Percentiles rank a stretch among this genome's conserved stretches.
Evolutionary conservation across 768 basidiomycete species (phyloP).

Genomic region (Asterophora parasitica): DNA sequence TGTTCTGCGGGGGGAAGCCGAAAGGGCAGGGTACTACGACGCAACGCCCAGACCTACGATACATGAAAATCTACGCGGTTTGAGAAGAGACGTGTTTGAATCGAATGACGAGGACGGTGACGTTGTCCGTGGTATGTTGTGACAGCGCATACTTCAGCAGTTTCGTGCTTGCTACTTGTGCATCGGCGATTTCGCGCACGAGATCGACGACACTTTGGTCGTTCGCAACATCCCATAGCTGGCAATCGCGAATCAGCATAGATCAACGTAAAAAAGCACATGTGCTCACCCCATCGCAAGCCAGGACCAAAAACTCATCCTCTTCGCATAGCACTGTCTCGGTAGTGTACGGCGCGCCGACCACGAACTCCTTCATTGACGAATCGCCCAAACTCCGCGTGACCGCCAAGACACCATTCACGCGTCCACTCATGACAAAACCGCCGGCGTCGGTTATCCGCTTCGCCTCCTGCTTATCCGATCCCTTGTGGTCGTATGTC

Average conservation of each 20-base stretch:
- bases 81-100: conserved; percentile 48
- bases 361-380: conserved; percentile 99
- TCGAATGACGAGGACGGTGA: conserved; percentile 85
- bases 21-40: neutral
- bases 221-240: conserved; percentile 96
- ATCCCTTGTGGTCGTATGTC: conserved; percentile 98
- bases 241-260: conserved; percentile 11
- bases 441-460: conserved; percentile 97
- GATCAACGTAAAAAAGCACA: neutral
- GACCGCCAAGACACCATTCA: conserved; percentile 96
- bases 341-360: conserved; percentile 97
- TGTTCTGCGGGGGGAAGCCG: neutral
- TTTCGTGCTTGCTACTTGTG: conserved; percentile 74
- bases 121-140: conserved; percentile 92
- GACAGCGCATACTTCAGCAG: conserved; percentile 81
- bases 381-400: conserved; percentile 95
- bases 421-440: conserved; percentile 97
- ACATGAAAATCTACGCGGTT: conserved; percentile 15
- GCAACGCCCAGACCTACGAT: too few relatives aligned
- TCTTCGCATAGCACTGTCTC: conserved; percentile 87
- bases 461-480: conserved; percentile 95
- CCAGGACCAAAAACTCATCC: conserved; percentile 93
- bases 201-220: conserved; percentile 91
- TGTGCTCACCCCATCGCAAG: conserved; percentile 89
- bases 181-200: conserved; percentile 64